Base-by-base conservation (phyloP, 495 filamentous ascomycete genomes). In the Xylaria sp. region DNA sequence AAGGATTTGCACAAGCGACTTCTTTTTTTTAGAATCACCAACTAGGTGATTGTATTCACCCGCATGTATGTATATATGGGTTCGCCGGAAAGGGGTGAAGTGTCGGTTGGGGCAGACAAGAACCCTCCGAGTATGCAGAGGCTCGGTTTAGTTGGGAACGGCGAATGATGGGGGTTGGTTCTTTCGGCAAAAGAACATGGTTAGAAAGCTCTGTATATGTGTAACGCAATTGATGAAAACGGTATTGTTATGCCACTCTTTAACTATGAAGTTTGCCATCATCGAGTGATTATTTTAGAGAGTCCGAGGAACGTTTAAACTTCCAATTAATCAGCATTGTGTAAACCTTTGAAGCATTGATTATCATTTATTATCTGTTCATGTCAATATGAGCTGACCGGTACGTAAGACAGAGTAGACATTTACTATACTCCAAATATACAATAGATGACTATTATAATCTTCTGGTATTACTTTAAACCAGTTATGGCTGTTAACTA, bases 1-100 rank as follows among this genome's bases (percentile, higher is more conserved):
- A 33, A 44, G 35, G 59, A 21, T 55, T 50, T 52, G 57, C 57
- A 67, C 70, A 65, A 72, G 68, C 58, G 72, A 55, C 43, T 68
- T 37, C 55, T 71, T 66, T 46, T 19, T 33, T 24, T 21, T 53
- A 24, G 15, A 43, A 63, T n/a, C n/a, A 55, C 24, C 35, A 44
- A 7, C 33, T 29, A 21, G 33, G 48, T 62, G 61, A 31, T 41
- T 59, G 52, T 43, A 52, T 52, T 65, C 67, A 44, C 24, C 31
- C 17, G 61, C 15, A 48, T 59, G 21, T 21, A 59, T 48, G 71
- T 67, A 70, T 68, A 70, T 64, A 72, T 58, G 57, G 67, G 29
- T 3, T 68, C 35, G 48, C 43, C 2, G 40, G n/a, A 31, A 29
- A 33, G 21, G 68, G 31, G 57, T 29, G 41, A 52, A 11, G 48